Evolutionary conservation across 2,329 filamentous ascomycete species (phyloP).

Genomic region (Cadophora gregata): DNA sequence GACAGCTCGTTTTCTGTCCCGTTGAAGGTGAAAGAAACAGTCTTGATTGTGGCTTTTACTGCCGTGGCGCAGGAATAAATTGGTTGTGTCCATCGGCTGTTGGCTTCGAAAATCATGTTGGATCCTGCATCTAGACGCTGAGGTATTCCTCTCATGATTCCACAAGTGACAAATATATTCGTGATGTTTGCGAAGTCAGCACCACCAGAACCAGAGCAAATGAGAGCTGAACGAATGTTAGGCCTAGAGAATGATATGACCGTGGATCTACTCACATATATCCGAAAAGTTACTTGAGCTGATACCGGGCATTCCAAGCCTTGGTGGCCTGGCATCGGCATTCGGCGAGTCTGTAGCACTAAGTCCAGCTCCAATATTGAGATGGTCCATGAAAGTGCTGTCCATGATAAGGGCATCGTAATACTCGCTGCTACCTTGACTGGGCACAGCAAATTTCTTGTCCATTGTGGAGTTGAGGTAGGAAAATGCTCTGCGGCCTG

Average conservation of each 20-base stretch:
- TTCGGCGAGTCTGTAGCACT: slow-evolving; percentile 13
- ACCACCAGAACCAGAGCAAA: slow-evolving; percentile 44
- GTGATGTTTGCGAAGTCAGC: slow-evolving; percentile 49
- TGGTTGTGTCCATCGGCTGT: slow-evolving; percentile 50
- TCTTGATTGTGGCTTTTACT: slow-evolving; percentile 52
- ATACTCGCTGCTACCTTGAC: background rate
- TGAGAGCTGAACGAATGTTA: slow-evolving; percentile 14
- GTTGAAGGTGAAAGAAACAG: slow-evolving; percentile 51
- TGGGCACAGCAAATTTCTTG: slow-evolving; percentile 44
- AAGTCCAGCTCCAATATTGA: slow-evolving; percentile 18
- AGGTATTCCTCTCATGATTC: slow-evolving; percentile 49
- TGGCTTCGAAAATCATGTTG: slow-evolving; percentile 48
- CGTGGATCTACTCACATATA: background rate
- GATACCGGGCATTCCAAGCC: slow-evolving; percentile 39
- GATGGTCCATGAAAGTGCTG: slow-evolving; percentile 16
- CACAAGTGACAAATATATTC: slow-evolving; percentile 50
- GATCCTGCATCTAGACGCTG: slow-evolving; percentile 45
- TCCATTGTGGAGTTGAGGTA: slow-evolving; percentile 49
- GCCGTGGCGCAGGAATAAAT: slow-evolving; percentile 53
- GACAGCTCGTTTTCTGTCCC: slow-evolving; percentile 46
- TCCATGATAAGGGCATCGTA: slow-evolving; percentile 25
- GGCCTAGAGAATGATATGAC: background rate
- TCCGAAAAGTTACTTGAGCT: slow-evolving; percentile 42
- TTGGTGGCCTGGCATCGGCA: slow-evolving; percentile 33
- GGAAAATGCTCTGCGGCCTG: slow-evolving; percentile 37